These are phyloP conservation scores for Filosporella fistucella DNA, from an alignment of 495 filamentous ascomycete genomes.

Conservation along the genomic window DNA sequence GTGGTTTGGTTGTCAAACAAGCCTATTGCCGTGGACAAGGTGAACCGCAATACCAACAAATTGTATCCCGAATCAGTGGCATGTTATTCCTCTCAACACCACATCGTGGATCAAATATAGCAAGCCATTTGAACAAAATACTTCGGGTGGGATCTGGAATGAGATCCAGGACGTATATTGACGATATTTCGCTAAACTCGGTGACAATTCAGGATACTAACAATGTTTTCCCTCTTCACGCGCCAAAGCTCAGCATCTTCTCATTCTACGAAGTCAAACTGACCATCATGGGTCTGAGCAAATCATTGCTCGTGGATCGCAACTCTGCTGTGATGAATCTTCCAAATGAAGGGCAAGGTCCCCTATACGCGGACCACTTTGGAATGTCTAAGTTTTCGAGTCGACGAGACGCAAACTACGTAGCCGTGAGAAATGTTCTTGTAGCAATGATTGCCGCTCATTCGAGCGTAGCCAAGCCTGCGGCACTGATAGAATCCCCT, in stretches of 20 bases:
- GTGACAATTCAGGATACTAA: constrained; percentile 35
- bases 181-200: constrained; percentile 34
- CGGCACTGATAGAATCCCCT: too few relatives aligned
- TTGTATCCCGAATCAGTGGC: constrained; percentile 29
- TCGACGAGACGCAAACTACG: constrained; percentile 36
- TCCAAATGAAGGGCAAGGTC: constrained; percentile 31
- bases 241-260: constrained; percentile 30
- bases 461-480: too few relatives aligned
- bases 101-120: constrained; percentile 42
- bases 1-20: constrained; percentile 39
- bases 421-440: constrained; percentile 29
- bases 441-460: constrained; percentile 11
- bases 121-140: constrained; percentile 34
- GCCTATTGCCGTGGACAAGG: constrained; percentile 33
- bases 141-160: constrained; percentile 23
- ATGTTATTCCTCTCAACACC: constrained; percentile 49
- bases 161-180: constrained; percentile 33
- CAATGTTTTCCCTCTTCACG: constrained; percentile 42
- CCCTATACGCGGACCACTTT: constrained; percentile 42
- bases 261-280: constrained; percentile 47
- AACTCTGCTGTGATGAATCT: constrained; percentile 42
- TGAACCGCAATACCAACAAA: constrained; percentile 26
- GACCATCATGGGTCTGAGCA: constrained; percentile 29
- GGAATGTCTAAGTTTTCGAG: constrained; percentile 40
- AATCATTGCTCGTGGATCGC: constrained; percentile 36